Evolutionary conservation across 352 stramenopile genomes (phyloP).

Genomic region (Phytophthora foliorum): DNA sequence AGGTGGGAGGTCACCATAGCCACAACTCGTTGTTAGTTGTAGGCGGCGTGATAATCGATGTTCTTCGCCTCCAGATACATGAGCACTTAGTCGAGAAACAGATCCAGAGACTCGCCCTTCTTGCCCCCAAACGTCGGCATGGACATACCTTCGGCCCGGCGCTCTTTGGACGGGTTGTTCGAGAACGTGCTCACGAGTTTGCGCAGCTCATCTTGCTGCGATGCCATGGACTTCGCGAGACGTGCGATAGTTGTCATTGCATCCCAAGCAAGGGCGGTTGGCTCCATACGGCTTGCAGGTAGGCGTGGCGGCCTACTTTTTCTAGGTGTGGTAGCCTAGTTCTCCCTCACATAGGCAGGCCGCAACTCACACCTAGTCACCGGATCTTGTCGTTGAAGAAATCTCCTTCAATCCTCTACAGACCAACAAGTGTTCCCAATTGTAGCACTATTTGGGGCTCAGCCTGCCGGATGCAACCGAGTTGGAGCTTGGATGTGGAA

Average conservation of each 20-base stretch:
- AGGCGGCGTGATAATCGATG: not conserved
- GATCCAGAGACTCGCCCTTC: not conserved
- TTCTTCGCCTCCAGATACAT: not conserved
- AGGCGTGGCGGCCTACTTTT: not conserved
- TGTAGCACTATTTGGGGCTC: not conserved
- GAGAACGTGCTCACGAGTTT: not conserved
- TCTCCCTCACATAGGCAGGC: not conserved
- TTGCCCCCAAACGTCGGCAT: not conserved
- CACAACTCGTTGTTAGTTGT: not conserved
- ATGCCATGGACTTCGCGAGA: not conserved
- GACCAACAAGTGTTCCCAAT: not conserved
- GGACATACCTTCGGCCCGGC: not conserved
- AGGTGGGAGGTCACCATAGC: not conserved
- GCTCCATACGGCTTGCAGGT: not conserved
- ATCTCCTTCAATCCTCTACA: not conserved
- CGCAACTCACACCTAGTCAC: not conserved
- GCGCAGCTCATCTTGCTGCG: not conserved
- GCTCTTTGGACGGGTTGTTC: not conserved
- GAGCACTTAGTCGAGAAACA: not conserved
- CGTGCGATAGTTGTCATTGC: not conserved
- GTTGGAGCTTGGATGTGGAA: not conserved
- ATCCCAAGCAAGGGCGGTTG: not conserved
- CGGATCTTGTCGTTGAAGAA: not conserved
- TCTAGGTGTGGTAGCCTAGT: not conserved
- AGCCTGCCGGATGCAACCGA: not conserved